Evolutionary conservation across 2,329 filamentous ascomycete species (phyloP).

Genomic region (Tolypocladium capitatum): DNA sequence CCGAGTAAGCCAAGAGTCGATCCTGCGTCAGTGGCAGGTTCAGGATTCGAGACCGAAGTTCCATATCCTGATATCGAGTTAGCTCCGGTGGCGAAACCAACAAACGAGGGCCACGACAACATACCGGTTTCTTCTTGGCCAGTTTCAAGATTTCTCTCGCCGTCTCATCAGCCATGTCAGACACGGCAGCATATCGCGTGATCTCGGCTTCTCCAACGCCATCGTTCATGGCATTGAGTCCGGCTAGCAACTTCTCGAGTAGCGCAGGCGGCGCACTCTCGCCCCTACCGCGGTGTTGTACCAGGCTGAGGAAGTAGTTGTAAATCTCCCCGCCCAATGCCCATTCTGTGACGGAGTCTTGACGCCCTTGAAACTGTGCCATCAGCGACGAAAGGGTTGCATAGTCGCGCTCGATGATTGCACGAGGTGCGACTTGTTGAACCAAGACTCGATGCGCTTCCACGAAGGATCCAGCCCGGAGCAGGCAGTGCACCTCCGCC

Average conservation of each 20-base stretch:
- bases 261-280: constrained; percentile 28
- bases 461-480: constrained; percentile 60
- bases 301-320: constrained; percentile 41
- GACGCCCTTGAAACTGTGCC: constrained; percentile 52
- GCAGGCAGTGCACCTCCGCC: constrained; percentile 64
- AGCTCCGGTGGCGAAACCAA: constrained; percentile 5
- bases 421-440: constrained; percentile 64
- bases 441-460: constrained; percentile 79
- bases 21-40: constrained; percentile 59
- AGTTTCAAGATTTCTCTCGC: constrained; percentile 49
- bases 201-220: constrained; percentile 32
- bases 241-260: constrained; percentile 42
- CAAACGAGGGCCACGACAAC: constrained; percentile 11
- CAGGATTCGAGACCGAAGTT: constrained; percentile 31
- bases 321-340: constrained; percentile 70
- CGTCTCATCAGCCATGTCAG: constrained; percentile 67
- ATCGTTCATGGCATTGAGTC: constrained; percentile 42
- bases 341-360: constrained; percentile 58
- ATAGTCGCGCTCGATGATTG: constrained; percentile 75
- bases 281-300: constrained; percentile 28
- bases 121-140: constrained; percentile 43
- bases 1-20: constrained; percentile 54
- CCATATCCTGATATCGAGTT: constrained; percentile 17
- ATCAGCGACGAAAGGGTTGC: constrained; percentile 55
- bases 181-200: constrained; percentile 52